Evolutionary conservation across 78 protist genomes (phyloP).

Genomic region (Parvularia atlantis): DNA sequence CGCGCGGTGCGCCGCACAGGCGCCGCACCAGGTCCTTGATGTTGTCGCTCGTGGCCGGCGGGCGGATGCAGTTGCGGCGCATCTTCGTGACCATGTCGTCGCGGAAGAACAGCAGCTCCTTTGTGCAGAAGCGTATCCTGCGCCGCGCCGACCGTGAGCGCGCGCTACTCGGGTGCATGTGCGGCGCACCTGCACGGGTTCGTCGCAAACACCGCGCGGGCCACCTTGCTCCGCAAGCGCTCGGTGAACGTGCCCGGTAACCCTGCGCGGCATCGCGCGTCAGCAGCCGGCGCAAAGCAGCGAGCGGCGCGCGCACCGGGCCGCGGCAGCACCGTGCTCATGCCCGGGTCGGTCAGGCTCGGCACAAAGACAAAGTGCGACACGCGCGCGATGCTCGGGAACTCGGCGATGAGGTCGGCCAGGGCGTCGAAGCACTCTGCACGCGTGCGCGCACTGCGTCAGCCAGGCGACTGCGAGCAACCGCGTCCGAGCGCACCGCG

Average conservation of each 20-base stretch:
- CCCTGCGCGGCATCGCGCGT: slow-evolving; percentile 10
- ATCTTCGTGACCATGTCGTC: slow-evolving; percentile 48
- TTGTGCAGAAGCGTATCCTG: slow-evolving; percentile 42
- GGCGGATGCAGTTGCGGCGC: slow-evolving; percentile 34
- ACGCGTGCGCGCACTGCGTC: neutral
- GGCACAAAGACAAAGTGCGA: slow-evolving; percentile 49
- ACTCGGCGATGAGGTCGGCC: slow-evolving; percentile 10
- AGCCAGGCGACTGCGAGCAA: neutral
- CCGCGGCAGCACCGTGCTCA: neutral
- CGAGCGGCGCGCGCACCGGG: neutral
- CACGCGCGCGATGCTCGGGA: slow-evolving; percentile 5
- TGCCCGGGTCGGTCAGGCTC: slow-evolving; percentile 14
- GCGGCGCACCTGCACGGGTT: slow-evolving; percentile 31
- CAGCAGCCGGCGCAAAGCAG: neutral
- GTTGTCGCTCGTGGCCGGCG: slow-evolving; percentile 27
- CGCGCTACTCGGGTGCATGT: too few species aligned
- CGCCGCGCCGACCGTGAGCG: too few species aligned
- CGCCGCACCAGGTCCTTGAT: too few species aligned
- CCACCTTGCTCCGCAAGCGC: neutral
- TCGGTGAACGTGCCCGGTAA: slow-evolving; percentile 28
- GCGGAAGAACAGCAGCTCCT: slow-evolving; percentile 47
- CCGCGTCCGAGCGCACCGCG: too few species aligned
- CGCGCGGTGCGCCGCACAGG: too few species aligned
- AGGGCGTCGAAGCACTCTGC: neutral
- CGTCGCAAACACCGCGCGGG: slow-evolving; percentile 23